Conservation (phyloP, 805 yeast genomes). For the Candida silvatica region DNA sequence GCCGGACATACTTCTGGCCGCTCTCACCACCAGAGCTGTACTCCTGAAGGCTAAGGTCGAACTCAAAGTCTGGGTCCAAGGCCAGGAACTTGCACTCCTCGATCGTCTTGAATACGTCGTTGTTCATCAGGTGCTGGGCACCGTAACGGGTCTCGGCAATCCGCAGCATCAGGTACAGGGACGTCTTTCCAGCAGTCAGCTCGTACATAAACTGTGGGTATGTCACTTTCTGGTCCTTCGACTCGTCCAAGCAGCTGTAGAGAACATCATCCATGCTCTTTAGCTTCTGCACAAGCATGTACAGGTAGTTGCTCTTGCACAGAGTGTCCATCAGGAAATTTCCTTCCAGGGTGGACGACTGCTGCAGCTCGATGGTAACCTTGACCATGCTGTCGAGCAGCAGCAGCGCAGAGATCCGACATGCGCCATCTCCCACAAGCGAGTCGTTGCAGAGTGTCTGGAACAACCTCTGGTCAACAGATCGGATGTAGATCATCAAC, state of each 20-base stretch:
- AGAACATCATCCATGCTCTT: slow-evolving; percentile 63
- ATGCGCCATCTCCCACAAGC: slow-evolving; percentile 66
- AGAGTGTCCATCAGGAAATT: slow-evolving; percentile 53
- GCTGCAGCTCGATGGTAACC: slow-evolving; percentile 38
- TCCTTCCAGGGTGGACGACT: slow-evolving; percentile 37
- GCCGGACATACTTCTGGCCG: slow-evolving; percentile 24
- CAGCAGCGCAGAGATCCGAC: slow-evolving; percentile 68
- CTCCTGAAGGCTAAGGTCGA: slow-evolving; percentile 26
- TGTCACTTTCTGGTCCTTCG: slow-evolving; percentile 21
- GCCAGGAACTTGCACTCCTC: slow-evolving; percentile 46
- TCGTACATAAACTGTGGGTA: slow-evolving; percentile 59
- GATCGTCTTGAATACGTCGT: slow-evolving; percentile 60
- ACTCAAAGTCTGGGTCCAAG: slow-evolving; percentile 76
- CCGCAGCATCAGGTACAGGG: slow-evolving; percentile 59
- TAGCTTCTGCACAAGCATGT: slow-evolving; percentile 57
- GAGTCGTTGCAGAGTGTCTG: slow-evolving; percentile 71
- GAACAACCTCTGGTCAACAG: slow-evolving; percentile 52
- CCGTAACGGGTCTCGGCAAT: slow-evolving; percentile 74
- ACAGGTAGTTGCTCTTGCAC: slow-evolving; percentile 56
- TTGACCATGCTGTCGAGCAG: slow-evolving; percentile 45
- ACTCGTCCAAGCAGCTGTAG: slow-evolving; percentile 22
- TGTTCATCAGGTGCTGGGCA: slow-evolving; percentile 65
- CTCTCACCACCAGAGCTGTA: slow-evolving; percentile 3
- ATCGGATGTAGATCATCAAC: slow-evolving; percentile 44
- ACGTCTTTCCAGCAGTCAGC: slow-evolving; percentile 66